phyloP scores from a whole-genome alignment of 208 protist species.

The Acanthamoeba culbertsoni region DNA sequence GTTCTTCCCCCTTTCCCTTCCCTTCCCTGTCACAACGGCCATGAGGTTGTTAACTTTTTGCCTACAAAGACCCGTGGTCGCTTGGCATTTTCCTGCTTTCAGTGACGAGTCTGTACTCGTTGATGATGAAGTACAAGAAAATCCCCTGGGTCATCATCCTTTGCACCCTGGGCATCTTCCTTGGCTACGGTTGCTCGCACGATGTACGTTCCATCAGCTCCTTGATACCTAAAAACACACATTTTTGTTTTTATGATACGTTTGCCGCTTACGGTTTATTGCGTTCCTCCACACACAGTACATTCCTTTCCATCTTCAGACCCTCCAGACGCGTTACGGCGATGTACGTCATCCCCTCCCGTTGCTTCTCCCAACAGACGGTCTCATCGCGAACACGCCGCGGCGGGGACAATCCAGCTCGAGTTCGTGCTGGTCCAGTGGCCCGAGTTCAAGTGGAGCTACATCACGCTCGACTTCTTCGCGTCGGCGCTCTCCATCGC shows the following conservation, averaged over 20 bases:
- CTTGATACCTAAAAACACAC: neutral
- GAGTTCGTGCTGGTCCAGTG: conserved; percentile 42
- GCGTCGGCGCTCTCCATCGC: conserved; percentile 59
- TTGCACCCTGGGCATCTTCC: conserved; percentile 45
- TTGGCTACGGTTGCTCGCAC: conserved; percentile 26
- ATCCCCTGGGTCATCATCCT: conserved; percentile 65
- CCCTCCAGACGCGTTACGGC: conserved; percentile 21
- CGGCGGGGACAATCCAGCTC: neutral
- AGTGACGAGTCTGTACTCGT: neutral
- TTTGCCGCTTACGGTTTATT: neutral
- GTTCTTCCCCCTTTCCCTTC: neutral
- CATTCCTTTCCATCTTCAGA: conserved; percentile 25
- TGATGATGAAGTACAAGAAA: conserved; percentile 59
- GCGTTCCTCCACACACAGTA: neutral
- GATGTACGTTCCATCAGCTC: neutral
- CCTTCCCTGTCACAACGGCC: no score
- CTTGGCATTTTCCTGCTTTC: conserved; percentile 30
- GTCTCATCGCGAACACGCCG: neutral
- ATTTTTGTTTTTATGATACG: neutral
- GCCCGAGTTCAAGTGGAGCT: conserved; percentile 27
- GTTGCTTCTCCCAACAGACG: no score
- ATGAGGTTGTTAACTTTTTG: neutral
- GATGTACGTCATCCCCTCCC: neutral
- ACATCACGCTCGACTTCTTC: conserved; percentile 55
- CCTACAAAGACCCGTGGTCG: conserved; percentile 1